A percentile compares a stretch with the other conserved stretches of the same genome.
Conservation (phyloP, 768 basidiomycete species). For the Lactifluus echinatus region DNA sequence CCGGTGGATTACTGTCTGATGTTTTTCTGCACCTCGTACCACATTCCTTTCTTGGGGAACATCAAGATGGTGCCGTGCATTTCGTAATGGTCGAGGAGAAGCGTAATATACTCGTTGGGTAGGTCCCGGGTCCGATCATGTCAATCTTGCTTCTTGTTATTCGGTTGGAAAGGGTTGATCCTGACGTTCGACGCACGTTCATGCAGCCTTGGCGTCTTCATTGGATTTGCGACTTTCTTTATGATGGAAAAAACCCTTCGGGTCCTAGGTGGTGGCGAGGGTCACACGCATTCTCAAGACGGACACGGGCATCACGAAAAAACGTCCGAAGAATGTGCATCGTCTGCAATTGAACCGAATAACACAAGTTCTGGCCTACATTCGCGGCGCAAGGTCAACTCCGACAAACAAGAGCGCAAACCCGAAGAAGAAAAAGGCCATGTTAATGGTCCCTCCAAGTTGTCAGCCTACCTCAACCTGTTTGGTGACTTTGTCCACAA, state of each 20-base stretch:
- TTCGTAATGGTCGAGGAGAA: constrained; percentile 86
- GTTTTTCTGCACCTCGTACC: constrained; percentile 89
- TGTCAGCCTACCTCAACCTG: constrained; percentile 87
- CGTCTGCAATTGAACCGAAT: constrained; percentile 41
- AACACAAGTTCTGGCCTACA: constrained; percentile 41
- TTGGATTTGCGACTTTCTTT: constrained; percentile 86
- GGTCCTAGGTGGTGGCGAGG: constrained; percentile 59
- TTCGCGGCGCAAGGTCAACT: constrained; percentile 18
- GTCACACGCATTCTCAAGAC: constrained; percentile 55
- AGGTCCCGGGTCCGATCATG: constrained; percentile 21
- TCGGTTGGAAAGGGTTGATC: neutral
- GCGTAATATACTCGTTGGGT: constrained; percentile 87
- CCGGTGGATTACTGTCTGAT: constrained; percentile 86
- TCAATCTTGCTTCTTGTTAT: neutral
- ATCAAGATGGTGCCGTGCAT: constrained; percentile 60
- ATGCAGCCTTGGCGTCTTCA: constrained; percentile 66
- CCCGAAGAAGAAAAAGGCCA: constrained; percentile 21
- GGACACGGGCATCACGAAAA: constrained; percentile 30
- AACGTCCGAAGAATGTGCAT: constrained; percentile 25
- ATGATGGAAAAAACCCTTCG: constrained; percentile 89
- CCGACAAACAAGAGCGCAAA: constrained; percentile 22
- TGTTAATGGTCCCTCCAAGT: constrained; percentile 56
- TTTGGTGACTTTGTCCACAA: constrained; percentile 94
- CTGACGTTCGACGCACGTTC: constrained; percentile 18
- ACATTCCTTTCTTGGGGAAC: constrained; percentile 87